Evolutionary conservation across 1,284 basidiomycete species (phyloP).

Genomic region (Leccinum fuscescens): DNA sequence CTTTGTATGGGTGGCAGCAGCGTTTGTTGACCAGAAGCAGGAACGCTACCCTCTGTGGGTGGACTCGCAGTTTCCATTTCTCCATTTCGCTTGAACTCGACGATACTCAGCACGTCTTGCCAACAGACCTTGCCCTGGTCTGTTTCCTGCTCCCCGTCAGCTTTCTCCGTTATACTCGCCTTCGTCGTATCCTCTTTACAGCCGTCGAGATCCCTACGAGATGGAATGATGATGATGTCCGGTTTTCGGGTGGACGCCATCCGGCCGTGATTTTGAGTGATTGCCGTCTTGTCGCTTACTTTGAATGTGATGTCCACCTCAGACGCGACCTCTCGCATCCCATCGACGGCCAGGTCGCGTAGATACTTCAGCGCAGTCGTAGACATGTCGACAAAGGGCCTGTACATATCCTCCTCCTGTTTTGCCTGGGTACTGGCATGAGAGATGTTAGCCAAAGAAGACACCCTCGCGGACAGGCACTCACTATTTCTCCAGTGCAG

Average conservation of each 20-base stretch:
- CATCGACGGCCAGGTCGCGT: background rate
- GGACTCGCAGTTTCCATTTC: too few relatives aligned
- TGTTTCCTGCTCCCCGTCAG: too few relatives aligned
- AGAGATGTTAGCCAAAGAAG: background rate
- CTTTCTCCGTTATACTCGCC: too few relatives aligned
- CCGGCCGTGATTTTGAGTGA: background rate
- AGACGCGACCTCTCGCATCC: background rate
- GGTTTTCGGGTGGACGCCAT: background rate
- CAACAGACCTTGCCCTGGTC: background rate
- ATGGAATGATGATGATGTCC: background rate
- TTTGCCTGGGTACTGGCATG: background rate
- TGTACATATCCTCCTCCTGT: background rate
- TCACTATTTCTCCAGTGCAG: background rate
- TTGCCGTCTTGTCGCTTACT: background rate
- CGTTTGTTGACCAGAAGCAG: background rate
- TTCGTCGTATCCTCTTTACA: background rate
- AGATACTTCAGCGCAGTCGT: background rate
- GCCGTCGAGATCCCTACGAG: background rate
- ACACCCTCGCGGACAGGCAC: background rate
- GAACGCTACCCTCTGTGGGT: background rate
- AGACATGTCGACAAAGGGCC: background rate
- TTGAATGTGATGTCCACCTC: background rate
- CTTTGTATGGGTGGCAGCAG: background rate
- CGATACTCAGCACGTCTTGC: background rate
- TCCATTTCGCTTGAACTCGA: background rate